Base-by-base conservation (phyloP, 2,329 filamentous ascomycete species). In the Fusarium nurragi region DNA sequence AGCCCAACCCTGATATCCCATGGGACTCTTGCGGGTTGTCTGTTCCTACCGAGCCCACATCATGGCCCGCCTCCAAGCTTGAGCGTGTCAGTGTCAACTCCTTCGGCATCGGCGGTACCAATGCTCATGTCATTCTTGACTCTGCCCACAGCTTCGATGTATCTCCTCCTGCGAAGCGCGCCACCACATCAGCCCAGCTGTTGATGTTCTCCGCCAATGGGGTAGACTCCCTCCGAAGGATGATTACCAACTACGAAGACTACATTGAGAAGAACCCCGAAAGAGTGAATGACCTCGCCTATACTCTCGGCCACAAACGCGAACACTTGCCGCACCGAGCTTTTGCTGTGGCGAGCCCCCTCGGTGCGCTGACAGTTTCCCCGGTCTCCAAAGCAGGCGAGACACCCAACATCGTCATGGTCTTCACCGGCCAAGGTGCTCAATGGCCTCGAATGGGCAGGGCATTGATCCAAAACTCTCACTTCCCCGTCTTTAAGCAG, bases 101-200 rank as follows among this genome's bases (percentile, higher is more conserved):
- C 0, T 81, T 79, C 54, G 78, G 79, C 4, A 77, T 76, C 30
- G 79, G 79, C 0, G 78, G 79, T 0, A 62, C 74, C 6, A 80
- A 80, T 47, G 77, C 71, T 1, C 78, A 81, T 38, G 73, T 62
- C 0, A 30, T 55, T 21, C 13, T 52, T 2, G 53, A 55, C 10
- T 52, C 53, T 5, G 36, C 28, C 0, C 16, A 37, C 5, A 54
- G 51, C 19, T 54, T 50, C 11, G 30, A 30, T 3, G 4, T 54
- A 13, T 19, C 8, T 6, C 34, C 11, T 25, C 34, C 26, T 16
- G 16, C 10, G 4, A 23, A 13, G 19, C 25, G 23, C 6, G 5
- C 12, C 10, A 23, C 13, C 4, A 26, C 26, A 14, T 40, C 51
- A 16, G 30, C 37, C 5, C 52, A 41, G 14, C 23, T 54, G 4